Conservation (phyloP, 192 early-diverging fungal species). For the Cladochytrium replicatum region DNA sequence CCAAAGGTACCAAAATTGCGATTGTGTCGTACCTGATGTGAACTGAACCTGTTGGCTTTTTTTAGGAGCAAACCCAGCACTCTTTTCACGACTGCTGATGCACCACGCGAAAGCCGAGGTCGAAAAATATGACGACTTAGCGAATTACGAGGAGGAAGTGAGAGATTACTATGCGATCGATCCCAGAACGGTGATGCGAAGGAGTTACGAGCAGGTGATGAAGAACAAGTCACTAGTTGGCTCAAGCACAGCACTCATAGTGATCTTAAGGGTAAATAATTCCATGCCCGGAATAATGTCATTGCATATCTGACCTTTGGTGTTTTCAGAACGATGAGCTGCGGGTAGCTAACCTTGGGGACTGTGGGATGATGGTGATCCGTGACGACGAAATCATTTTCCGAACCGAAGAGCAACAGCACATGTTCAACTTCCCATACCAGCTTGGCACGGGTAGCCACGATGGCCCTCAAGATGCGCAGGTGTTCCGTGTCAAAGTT, state of each 20-base stretch:
- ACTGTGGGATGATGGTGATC: conserved; percentile 84
- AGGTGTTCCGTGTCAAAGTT: conserved; percentile 72
- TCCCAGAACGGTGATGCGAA: conserved; percentile 72
- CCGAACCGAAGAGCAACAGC: conserved; percentile 93
- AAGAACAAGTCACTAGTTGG: conserved; percentile 78
- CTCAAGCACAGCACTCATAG: conserved; percentile 83
- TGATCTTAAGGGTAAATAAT: conserved; percentile 52
- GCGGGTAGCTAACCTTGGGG: conserved; percentile 88
- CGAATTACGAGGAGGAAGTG: conserved; percentile 54
- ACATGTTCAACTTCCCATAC: conserved; percentile 97
- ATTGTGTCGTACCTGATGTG: not conserved
- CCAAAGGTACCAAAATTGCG: conserved; percentile 34
- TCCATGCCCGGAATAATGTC: not conserved
- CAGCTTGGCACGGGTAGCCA: conserved; percentile 83
- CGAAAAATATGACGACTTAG: conserved; percentile 75
- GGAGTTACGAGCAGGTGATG: conserved; percentile 65
- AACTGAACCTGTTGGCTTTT: conserved; percentile 8
- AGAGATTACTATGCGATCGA: conserved; percentile 69
- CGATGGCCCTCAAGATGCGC: conserved; percentile 75
- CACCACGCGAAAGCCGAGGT: conserved; percentile 77
- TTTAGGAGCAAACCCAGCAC: conserved; percentile 76
- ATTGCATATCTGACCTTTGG: not conserved
- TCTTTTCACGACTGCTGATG: conserved; percentile 91
- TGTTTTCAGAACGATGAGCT: conserved; percentile 68
- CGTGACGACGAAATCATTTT: conserved; percentile 82